phyloP scores from a whole-genome alignment of 2,329 filamentous ascomycete genomes.

The Aspergillus hiratsukae region DNA sequence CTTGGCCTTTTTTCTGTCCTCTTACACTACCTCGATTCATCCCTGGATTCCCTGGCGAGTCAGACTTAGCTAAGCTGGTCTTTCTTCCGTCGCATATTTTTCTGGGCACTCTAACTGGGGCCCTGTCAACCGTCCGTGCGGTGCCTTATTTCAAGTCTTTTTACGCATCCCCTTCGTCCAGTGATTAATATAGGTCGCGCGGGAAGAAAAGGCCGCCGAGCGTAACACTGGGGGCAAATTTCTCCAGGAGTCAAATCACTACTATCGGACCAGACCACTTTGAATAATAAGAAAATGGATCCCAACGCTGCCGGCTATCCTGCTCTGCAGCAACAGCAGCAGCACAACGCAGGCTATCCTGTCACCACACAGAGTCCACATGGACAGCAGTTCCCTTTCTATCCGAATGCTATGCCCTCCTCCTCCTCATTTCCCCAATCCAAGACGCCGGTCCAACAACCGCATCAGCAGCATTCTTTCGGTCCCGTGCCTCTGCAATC shows the following conservation, averaged over 20 bases:
- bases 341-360: slow-evolving; percentile 28
- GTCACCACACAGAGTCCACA: slow-evolving; percentile 30
- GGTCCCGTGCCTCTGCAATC: slow-evolving; percentile 33
- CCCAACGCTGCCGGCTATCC: slow-evolving; percentile 27
- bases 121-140: background rate
- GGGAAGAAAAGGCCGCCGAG: background rate
- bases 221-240: background rate
- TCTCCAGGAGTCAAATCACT: background rate
- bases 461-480: slow-evolving; percentile 32
- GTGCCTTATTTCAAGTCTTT: background rate
- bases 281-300: slow-evolving; percentile 21
- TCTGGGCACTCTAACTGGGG: too few species aligned
- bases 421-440: slow-evolving; percentile 25
- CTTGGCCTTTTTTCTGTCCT: background rate
- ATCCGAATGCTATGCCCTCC: slow-evolving; percentile 28
- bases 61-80: background rate
- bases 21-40: background rate
- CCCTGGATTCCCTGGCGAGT: background rate
- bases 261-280: background rate
- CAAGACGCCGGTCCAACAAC: slow-evolving; percentile 27
- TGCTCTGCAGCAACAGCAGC: slow-evolving; percentile 13
- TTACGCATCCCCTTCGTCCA: background rate
- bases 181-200: background rate
- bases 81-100: too few species aligned
- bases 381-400: slow-evolving; percentile 30